These are phyloP conservation scores for Eimeria sp. DNA, from an alignment of 169 alveolate genomes.

Conservation along the genomic window DNA sequence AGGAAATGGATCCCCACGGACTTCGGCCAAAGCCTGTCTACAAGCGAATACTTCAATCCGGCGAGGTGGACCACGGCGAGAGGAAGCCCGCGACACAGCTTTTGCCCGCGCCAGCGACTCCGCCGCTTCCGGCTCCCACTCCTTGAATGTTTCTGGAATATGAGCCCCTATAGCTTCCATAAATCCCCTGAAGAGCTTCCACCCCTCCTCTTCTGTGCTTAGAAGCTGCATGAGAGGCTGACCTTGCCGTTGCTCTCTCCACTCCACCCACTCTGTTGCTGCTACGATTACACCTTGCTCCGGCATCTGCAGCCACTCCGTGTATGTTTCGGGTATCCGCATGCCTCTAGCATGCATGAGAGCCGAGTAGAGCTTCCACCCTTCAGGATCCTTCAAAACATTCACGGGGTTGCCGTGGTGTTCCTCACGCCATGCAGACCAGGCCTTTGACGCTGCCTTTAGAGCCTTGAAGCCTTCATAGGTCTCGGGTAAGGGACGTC, in stretches of 20 bases:
- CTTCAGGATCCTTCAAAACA: slow-evolving; percentile 54
- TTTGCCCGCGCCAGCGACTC: slow-evolving; percentile 41
- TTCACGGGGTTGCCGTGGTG: slow-evolving; percentile 69
- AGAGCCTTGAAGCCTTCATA: slow-evolving; percentile 65
- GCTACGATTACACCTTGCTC: slow-evolving; percentile 72
- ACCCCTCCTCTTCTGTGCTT: slow-evolving; percentile 57
- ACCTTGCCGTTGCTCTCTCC: slow-evolving; percentile 63
- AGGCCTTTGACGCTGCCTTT: slow-evolving; percentile 60
- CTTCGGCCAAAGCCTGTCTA: slow-evolving; percentile 41
- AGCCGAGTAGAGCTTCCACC: slow-evolving; percentile 65
- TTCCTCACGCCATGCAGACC: slow-evolving; percentile 80
- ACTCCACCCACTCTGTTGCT: slow-evolving; percentile 57
- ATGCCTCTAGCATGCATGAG: slow-evolving; percentile 57
- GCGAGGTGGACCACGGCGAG: slow-evolving; percentile 30
- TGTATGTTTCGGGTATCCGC: slow-evolving; percentile 65
- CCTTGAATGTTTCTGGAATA: slow-evolving; percentile 34
- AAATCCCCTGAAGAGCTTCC: slow-evolving; percentile 63
- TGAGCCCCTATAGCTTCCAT: slow-evolving; percentile 23
- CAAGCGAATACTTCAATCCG: slow-evolving; percentile 28
- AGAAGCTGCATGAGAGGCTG: slow-evolving; percentile 43
- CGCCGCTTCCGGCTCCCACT: slow-evolving; percentile 34
- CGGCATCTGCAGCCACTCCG: slow-evolving; percentile 77
- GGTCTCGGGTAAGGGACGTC: slow-evolving; percentile 58
- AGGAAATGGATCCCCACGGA: slow-evolving; percentile 38
- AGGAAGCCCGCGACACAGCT: not conserved